phyloP scores from a whole-genome alignment of 139 green algal genomes.

The Raphidocelis subcapitata region DNA sequence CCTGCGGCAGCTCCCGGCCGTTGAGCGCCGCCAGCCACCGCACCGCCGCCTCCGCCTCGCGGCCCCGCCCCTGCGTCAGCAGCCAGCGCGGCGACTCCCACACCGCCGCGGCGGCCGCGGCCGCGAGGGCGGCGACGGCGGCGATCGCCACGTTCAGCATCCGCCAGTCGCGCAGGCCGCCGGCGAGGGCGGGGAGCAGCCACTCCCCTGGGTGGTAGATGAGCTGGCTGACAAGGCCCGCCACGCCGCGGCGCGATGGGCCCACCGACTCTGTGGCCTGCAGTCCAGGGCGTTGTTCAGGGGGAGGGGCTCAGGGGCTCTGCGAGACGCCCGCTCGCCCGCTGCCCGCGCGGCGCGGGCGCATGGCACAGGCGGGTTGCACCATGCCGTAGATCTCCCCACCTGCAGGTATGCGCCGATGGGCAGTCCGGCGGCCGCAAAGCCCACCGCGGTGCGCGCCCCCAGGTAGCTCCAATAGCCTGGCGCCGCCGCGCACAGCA shows the following conservation, averaged over 20 bases:
- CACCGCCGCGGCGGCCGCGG: not conserved
- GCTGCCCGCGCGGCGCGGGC: too few relatives aligned
- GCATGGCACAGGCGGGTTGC: too few relatives aligned
- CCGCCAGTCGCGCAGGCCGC: conserved; percentile 18
- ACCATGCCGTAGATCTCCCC: too few relatives aligned
- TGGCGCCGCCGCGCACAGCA: conserved; percentile 5
- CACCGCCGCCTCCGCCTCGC: not conserved
- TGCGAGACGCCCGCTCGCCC: too few relatives aligned
- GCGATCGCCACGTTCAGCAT: conserved; percentile 11
- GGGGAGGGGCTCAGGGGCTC: too few relatives aligned
- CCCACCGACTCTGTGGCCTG: conserved; percentile 23
- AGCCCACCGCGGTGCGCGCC: not conserved
- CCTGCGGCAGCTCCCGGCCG: conserved; percentile 1
- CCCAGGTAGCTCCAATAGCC: conserved; percentile 1
- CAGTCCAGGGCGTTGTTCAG: too few relatives aligned
- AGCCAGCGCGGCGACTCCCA: conserved; percentile 23
- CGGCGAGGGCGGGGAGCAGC: conserved; percentile 7
- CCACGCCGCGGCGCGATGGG: not conserved
- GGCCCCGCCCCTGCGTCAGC: conserved; percentile 1
- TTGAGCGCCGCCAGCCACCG: conserved; percentile 6
- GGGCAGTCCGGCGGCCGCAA: conserved; percentile 12
- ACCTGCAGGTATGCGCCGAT: conserved; percentile 12
- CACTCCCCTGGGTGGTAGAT: conserved; percentile 1
- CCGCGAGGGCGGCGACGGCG: not conserved
- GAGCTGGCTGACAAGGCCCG: not conserved